A percentile compares a stretch with the other conserved stretches of the same genome.
These are phyloP conservation scores for Aphanomyces stellatus DNA, from an alignment of 352 stramenopile genomes.

Conservation along the genomic window DNA sequence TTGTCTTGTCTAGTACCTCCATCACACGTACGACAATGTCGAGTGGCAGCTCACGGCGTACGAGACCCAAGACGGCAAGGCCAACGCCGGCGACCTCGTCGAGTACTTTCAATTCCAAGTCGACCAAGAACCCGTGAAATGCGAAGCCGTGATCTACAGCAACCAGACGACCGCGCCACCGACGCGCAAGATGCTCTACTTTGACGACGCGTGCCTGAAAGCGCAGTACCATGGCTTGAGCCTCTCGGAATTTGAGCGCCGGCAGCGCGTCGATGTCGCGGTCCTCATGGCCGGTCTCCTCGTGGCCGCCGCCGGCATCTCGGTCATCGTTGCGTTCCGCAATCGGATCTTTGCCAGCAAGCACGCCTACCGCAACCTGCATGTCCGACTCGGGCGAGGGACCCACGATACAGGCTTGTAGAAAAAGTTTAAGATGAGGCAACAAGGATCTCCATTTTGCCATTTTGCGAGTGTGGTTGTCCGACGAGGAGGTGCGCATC, in stretches of 20 bases:
- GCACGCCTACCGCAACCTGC: not conserved
- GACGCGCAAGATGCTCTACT: conserved; percentile 6
- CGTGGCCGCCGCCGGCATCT: not conserved
- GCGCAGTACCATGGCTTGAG: conserved; percentile 16
- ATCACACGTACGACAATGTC: conserved; percentile 15
- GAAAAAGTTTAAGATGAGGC: not conserved
- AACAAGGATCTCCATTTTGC: not conserved
- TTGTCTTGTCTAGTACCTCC: not conserved
- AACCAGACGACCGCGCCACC: not conserved
- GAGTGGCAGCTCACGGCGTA: conserved; percentile 8
- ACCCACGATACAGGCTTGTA: conserved; percentile 3
- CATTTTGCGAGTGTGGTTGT: not conserved
- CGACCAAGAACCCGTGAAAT: conserved; percentile 11
- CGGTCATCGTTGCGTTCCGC: not conserved
- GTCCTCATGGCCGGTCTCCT: not conserved
- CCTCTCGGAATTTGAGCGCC: conserved; percentile 10
- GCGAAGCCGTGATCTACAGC: not conserved
- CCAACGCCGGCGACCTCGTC: not conserved
- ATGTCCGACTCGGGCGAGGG: not conserved
- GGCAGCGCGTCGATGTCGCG: not conserved
- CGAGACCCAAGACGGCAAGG: conserved; percentile 14
- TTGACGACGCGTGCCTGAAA: conserved; percentile 15
- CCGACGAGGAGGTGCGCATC: not conserved
- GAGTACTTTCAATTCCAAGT: conserved; percentile 17
- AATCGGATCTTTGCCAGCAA: not conserved